Evolutionary conservation across 2,329 filamentous ascomycete species (phyloP), one percentile per base, ranked within the genome.

Genomic region (Chaetomium globosum): DNA sequence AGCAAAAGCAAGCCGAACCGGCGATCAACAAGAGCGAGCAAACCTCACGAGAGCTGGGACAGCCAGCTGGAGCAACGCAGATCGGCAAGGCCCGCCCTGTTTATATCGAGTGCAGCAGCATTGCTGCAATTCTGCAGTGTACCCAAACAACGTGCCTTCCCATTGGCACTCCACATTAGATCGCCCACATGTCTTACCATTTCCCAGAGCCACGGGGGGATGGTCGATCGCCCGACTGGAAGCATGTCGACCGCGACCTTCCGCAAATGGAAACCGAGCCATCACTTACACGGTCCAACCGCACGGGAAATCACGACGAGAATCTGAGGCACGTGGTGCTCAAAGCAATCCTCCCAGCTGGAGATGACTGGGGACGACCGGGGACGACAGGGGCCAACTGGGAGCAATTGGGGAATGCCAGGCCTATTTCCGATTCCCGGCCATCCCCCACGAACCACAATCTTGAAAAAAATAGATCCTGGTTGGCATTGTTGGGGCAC

Each of bases 291-390:
- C 39, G 39, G 39, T 5, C 4, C 4, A 5, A 43, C 57, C 21
- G n/a, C 52, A 49, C 59, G 48, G 59, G 61, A 67, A 68, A 68
- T 65, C 65, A 68, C 21, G 63, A n/a, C 43, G 46, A 43, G 56
- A 46, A 21, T 48, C 49, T 54, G 21, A 33, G 48, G 56, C 67
- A 70, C 68, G 68, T 69, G 67, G 53, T 61, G 54, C 30, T 33
- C 46, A 6, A 16, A 8, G 9, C 19, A 16, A 26, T 53, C 54
- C 39, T 43, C 16, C 16, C 13, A 43, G 19, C 36, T 43, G 36
- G 36, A 39, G 36, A 39, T 12, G 3, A 39, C 36, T 39, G 36
- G 36, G 19, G 16, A 16, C 19, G 36, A 39, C 12, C 5, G 36
- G 36, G 36, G 33, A 36, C 33, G 33, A 13, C 33, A 7, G 12